A percentile compares a stretch with the other conserved stretches of the same genome.
These are phyloP conservation scores for Ilex asprella DNA, from an alignment of 257 asterid species.

Conservation along the genomic window DNA sequence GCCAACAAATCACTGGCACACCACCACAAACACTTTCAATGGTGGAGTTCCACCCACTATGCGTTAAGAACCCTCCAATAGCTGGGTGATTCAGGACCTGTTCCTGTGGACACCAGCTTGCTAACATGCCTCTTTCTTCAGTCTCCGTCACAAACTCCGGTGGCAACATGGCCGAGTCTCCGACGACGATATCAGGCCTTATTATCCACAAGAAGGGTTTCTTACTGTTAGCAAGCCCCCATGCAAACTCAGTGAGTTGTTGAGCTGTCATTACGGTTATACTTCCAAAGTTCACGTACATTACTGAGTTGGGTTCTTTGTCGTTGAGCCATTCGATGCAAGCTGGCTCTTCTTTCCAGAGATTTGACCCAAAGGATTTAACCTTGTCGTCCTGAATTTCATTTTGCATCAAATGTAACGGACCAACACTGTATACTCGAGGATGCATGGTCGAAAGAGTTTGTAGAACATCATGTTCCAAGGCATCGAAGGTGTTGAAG, in stretches of 20 bases:
- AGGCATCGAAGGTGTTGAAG: slow-evolving; percentile 45
- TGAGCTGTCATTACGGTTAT: slow-evolving; percentile 33
- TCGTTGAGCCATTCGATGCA: slow-evolving; percentile 40
- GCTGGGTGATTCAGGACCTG: slow-evolving; percentile 42
- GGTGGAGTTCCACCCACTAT: slow-evolving; percentile 54
- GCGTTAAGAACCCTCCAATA: slow-evolving; percentile 47
- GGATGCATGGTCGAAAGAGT: slow-evolving; percentile 30
- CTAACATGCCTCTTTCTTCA: slow-evolving; percentile 32
- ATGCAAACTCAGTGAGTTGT: slow-evolving; percentile 45
- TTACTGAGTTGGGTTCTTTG: slow-evolving; percentile 31
- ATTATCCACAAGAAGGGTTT: slow-evolving; percentile 47
- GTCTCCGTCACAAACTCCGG: slow-evolving; percentile 34
- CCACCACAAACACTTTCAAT: slow-evolving; percentile 35
- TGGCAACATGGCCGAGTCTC: slow-evolving; percentile 40
- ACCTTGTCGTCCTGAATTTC: slow-evolving; percentile 25
- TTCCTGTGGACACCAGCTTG: slow-evolving; percentile 52
- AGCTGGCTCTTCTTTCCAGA: slow-evolving; percentile 40
- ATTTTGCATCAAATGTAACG: slow-evolving; percentile 28
- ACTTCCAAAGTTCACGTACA: slow-evolving; percentile 56
- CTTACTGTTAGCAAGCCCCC: slow-evolving; percentile 45
- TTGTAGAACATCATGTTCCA: slow-evolving; percentile 27
- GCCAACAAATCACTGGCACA: slow-evolving; percentile 53
- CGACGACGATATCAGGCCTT: slow-evolving; percentile 40
- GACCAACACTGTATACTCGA: slow-evolving; percentile 30
- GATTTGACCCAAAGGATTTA: slow-evolving; percentile 19